A percentile compares a stretch with the other conserved stretches of the same genome.
Evolutionary conservation across 2,329 filamentous ascomycete species (phyloP).

Genomic region (Leptographium lundbergii): DNA sequence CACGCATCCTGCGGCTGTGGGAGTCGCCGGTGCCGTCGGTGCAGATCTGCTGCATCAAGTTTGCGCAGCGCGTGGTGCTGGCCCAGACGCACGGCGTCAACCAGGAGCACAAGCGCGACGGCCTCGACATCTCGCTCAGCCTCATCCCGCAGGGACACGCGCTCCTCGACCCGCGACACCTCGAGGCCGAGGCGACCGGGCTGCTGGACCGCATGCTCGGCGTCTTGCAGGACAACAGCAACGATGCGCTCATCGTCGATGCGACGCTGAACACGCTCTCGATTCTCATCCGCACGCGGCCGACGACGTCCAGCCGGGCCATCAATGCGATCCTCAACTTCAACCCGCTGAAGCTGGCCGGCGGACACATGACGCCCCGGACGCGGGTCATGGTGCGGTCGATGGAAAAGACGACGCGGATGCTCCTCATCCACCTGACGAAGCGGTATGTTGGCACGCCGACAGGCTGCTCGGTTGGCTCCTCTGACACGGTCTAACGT

Average conservation of each 20-base stretch:
- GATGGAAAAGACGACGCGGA: constrained; percentile 85
- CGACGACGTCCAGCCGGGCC: constrained; percentile 73
- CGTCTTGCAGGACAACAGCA: constrained; percentile 76
- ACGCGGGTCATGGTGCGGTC: constrained; percentile 76
- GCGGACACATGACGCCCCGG: constrained; percentile 60
- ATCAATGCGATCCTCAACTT: constrained; percentile 77
- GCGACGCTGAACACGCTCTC: constrained; percentile 83
- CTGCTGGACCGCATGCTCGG: constrained; percentile 78
- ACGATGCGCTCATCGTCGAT: constrained; percentile 79
- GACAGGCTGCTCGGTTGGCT: neutral
- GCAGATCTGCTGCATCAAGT: constrained; percentile 92
- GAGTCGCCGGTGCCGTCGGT: constrained; percentile 65
- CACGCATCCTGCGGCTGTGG: constrained; percentile 79
- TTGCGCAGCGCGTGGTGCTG: constrained; percentile 83
- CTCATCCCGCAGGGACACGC: constrained; percentile 77
- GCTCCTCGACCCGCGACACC: constrained; percentile 61
- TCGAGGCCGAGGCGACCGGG: constrained; percentile 88
- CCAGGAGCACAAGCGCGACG: constrained; percentile 64
- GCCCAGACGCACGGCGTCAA: constrained; percentile 79
- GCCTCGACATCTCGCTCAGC: constrained; percentile 74
- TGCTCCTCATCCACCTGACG: constrained; percentile 69
- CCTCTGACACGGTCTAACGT: constrained; percentile 13
- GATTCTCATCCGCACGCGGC: constrained; percentile 68
- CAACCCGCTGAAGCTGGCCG: constrained; percentile 75
- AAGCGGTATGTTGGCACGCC: constrained; percentile 46